Evolutionary conservation across 2,329 filamentous ascomycete genomes (phyloP).

Genomic region (Zymoseptoria tritici): DNA sequence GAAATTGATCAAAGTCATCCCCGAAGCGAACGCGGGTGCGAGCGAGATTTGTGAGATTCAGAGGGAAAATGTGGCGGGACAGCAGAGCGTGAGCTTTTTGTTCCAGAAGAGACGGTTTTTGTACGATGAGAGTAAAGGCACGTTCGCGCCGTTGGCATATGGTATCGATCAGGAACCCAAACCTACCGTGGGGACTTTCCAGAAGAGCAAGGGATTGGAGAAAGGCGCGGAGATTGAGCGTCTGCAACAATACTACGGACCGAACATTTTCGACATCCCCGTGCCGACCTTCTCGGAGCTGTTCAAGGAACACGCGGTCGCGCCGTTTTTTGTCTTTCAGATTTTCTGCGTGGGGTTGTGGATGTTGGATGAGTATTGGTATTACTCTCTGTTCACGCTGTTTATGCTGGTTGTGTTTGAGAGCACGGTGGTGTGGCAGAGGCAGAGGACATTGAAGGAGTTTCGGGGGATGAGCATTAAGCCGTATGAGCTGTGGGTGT

Average conservation of each 20-base stretch:
- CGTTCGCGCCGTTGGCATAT: slow-evolving; percentile 78
- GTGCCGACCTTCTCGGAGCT: slow-evolving; percentile 92
- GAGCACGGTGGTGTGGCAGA: slow-evolving; percentile 98
- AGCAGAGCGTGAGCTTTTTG: slow-evolving; percentile 75
- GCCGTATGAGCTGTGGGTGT: slow-evolving; percentile 91
- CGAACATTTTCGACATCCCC: slow-evolving; percentile 95
- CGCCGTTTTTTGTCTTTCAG: slow-evolving; percentile 98
- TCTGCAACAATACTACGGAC: slow-evolving; percentile 86
- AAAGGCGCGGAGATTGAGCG: slow-evolving; percentile 68
- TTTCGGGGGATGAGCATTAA: slow-evolving; percentile 99
- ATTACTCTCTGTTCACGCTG: slow-evolving; percentile 97
- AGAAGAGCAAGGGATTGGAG: slow-evolving; percentile 67
- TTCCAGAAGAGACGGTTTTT: slow-evolving; percentile 98
- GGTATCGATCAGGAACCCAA: slow-evolving; percentile 79
- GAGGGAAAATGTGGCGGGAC: slow-evolving; percentile 68
- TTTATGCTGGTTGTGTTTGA: slow-evolving; percentile 98
- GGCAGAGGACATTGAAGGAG: slow-evolving; percentile 88
- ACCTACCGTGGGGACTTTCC: slow-evolving; percentile 69
- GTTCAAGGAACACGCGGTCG: slow-evolving; percentile 96
- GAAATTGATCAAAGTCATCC: slow-evolving; percentile 84
- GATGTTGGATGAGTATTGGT: slow-evolving; percentile 99
- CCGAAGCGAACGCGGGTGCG: slow-evolving; percentile 77
- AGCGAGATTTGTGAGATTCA: slow-evolving; percentile 79
- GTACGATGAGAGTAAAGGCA: slow-evolving; percentile 62
- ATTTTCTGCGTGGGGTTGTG: slow-evolving; percentile 96